Evolutionary conservation across 352 stramenopile species (phyloP), one percentile per base, ranked within the genome.

Genomic region (Pythium scleroteichum): DNA sequence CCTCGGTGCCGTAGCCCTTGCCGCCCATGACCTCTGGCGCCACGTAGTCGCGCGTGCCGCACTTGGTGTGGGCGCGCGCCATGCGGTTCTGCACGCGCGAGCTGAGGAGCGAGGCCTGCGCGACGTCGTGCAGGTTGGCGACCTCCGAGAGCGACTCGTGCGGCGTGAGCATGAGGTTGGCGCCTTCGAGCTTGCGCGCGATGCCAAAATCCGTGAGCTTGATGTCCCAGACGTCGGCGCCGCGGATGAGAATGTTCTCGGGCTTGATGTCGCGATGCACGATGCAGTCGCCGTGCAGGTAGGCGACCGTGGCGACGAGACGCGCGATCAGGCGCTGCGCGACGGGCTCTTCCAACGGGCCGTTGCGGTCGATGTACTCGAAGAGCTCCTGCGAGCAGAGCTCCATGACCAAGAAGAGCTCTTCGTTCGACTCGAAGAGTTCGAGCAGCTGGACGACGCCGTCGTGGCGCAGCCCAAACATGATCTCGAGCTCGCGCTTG

Each of bases 1-100:
- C 94, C 48, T 97, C 92, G 22, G 93, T 88, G 71, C 96, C 93
- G 64, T 98, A 98, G 24, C 87, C 87, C 58, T 98, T 97, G 76
- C 82, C 83, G 59, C 80, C 76, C 82, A 92, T 92, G 48, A 94
- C 83, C 56, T 94, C 85, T 0, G 85, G 85, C 4, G 85, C 85
- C 23, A 94, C 85, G 66, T 92, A 94, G 70, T 92, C 82, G 17
- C 82, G 82, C 49, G 82, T 92, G 27, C 85, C 85, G 44, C 85
- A 94, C 79, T 80, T 96, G 69, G 72, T 97, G 75, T 91, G 78
- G 6, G 74, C 79, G 40, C 79, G 71, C 10, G 73, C 82, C 60
- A 89, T 78, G n/a, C 80, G 79, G 61, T 90, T 91, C 39, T 82
- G 79, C 24, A 90, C 76, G 26, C 53, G 68, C 29, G 62, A 59